Percentiles rank a stretch among this genome's conserved stretches.
These are phyloP conservation scores for Calonectria hongkongensis DNA, from an alignment of 2,329 filamentous ascomycete species.

Conservation along the genomic window DNA sequence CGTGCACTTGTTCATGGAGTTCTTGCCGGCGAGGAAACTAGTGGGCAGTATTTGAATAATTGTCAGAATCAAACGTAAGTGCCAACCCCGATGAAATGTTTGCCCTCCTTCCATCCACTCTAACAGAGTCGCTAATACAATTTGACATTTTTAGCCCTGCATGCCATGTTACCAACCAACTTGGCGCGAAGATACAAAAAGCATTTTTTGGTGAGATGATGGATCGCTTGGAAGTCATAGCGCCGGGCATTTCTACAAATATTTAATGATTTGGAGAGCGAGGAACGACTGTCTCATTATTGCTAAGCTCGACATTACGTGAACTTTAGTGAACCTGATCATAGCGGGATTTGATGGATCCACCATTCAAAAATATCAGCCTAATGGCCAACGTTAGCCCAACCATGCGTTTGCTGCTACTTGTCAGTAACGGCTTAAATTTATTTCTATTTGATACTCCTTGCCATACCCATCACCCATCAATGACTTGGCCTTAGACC, in stretches of 20 bases:
- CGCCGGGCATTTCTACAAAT: slow-evolving; percentile 35
- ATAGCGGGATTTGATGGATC: no score
- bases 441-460: no score
- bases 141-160: slow-evolving; percentile 45
- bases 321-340: no score
- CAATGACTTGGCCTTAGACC: no score
- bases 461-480: no score
- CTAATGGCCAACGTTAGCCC: no score
- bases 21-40: slow-evolving; percentile 56
- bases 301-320: no score
- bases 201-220: slow-evolving; percentile 60
- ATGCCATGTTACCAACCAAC: slow-evolving; percentile 57
- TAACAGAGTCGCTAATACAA: background rate
- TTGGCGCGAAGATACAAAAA: slow-evolving; percentile 56
- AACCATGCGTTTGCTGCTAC: no score
- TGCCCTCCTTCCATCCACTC: background rate
- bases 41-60: slow-evolving; percentile 60
- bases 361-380: no score
- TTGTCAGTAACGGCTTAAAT: no score
- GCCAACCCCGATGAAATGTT: no score
- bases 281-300: no score
- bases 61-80: slow-evolving; percentile 55
- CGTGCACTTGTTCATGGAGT: slow-evolving; percentile 57
- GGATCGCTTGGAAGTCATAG: slow-evolving; percentile 55
- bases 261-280: background rate